Percentiles rank a stretch among this genome's conserved stretches.
These are phyloP conservation scores for Pseudocercospora macadamiae DNA, from an alignment of 2,329 filamentous ascomycete species.

Conservation along the genomic window DNA sequence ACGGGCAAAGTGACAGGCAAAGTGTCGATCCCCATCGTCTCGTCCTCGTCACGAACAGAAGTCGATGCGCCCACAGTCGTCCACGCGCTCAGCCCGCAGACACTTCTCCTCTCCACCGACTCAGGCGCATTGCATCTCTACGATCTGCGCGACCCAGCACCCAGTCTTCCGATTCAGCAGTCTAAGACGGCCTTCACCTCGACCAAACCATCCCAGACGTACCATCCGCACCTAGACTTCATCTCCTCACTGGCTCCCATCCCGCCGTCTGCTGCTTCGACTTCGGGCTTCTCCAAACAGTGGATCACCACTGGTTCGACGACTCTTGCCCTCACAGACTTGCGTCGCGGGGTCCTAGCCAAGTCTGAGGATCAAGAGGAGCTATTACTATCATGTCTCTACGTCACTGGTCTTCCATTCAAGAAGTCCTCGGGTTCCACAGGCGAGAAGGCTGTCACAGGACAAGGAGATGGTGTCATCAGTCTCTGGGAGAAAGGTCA, in stretches of 20 bases:
- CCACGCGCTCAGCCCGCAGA: slow-evolving; percentile 83
- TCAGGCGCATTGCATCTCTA: slow-evolving; percentile 86
- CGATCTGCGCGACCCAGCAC: slow-evolving; percentile 68
- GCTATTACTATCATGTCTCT: slow-evolving; percentile 79
- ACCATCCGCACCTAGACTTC: slow-evolving; percentile 89
- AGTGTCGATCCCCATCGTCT: slow-evolving; percentile 67
- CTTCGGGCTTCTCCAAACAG: slow-evolving; percentile 88
- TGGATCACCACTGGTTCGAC: slow-evolving; percentile 93
- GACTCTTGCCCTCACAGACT: slow-evolving; percentile 85
- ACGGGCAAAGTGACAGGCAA: slow-evolving; percentile 77
- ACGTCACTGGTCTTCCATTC: slow-evolving; percentile 75
- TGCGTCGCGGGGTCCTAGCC: slow-evolving; percentile 81
- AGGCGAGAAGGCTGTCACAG: slow-evolving; percentile 75
- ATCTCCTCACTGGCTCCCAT: slow-evolving; percentile 85
- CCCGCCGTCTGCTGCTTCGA: slow-evolving; percentile 77
- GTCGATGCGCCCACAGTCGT: slow-evolving; percentile 79
- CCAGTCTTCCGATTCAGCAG: slow-evolving; percentile 41
- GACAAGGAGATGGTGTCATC: slow-evolving; percentile 77
- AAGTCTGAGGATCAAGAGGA: slow-evolving; percentile 95
- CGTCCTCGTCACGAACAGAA: slow-evolving; percentile 44
- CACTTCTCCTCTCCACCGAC: slow-evolving; percentile 85
- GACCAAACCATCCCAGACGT: slow-evolving; percentile 73
- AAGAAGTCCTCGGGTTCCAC: slow-evolving; percentile 64
- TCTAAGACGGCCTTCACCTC: slow-evolving; percentile 51
- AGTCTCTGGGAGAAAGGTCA: slow-evolving; percentile 93